phyloP scores from a whole-genome alignment of 306 rosid species.

The Echinosophora koreensis region DNA sequence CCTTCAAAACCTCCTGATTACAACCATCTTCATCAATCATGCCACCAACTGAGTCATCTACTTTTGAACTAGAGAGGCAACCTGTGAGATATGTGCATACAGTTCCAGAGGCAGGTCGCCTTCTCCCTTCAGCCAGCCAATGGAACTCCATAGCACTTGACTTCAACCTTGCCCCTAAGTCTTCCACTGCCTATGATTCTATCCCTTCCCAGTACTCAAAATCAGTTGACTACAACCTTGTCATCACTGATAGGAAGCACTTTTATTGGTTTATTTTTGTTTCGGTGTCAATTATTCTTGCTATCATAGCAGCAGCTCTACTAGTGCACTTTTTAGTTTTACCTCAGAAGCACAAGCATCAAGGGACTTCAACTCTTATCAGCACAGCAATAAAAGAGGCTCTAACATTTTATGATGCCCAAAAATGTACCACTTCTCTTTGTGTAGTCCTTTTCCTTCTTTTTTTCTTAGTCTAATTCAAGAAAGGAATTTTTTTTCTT shows the following conservation, averaged over 20 bases:
- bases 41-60: conserved; percentile 39
- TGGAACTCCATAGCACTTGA: conserved; percentile 62
- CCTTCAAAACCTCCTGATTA: not conserved
- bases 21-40: conserved; percentile 40
- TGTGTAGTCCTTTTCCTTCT: not conserved
- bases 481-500: not conserved
- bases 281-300: conserved; percentile 40
- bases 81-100: conserved; percentile 56
- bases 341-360: conserved; percentile 54
- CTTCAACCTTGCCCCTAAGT: conserved; percentile 50
- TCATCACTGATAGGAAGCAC: conserved; percentile 57
- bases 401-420: conserved; percentile 81
- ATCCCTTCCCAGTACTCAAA: conserved; percentile 62
- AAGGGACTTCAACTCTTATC: conserved; percentile 57
- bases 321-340: conserved; percentile 51
- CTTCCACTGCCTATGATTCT: conserved; percentile 59
- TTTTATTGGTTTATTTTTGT: conserved; percentile 58
- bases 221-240: conserved; percentile 63
- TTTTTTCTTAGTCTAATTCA: conserved; percentile 26
- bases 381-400: conserved; percentile 74
- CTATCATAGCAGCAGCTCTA: conserved; percentile 52
- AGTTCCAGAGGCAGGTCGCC: conserved; percentile 60
- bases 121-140: conserved; percentile 68
- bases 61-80: conserved; percentile 46
- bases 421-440: conserved; percentile 63